Conservation (phyloP, 768 basidiomycete genomes). For the Auricularia cornea region DNA sequence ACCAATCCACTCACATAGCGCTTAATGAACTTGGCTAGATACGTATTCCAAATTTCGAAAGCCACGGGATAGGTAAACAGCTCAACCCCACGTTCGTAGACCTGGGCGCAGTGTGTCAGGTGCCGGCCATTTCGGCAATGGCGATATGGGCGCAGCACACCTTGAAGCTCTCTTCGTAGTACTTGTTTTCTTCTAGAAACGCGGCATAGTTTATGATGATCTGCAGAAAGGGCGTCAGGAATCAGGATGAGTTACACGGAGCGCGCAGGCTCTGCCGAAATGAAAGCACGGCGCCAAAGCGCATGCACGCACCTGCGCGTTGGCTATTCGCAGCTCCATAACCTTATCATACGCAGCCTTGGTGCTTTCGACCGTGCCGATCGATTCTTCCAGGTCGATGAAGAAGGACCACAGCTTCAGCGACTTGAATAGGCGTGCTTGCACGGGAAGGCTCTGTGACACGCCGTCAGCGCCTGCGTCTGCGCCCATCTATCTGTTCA, state of each 20-base stretch:
- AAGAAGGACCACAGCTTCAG: slow-evolving; percentile 99
- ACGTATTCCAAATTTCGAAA: slow-evolving; percentile 99
- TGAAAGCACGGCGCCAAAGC: not conserved
- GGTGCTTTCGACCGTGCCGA: slow-evolving; percentile 85
- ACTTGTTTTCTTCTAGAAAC: slow-evolving; percentile 95
- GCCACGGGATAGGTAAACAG: slow-evolving; percentile 96
- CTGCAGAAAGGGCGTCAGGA: slow-evolving; percentile 6
- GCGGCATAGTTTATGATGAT: slow-evolving; percentile 95
- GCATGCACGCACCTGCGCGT: slow-evolving; percentile 55
- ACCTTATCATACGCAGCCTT: slow-evolving; percentile 96
- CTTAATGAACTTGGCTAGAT: slow-evolving; percentile 92
- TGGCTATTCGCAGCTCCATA: slow-evolving; percentile 91
- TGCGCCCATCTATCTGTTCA: not conserved
- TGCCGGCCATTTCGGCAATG: not conserved
- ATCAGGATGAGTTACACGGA: not conserved
- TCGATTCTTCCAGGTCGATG: slow-evolving; percentile 94
- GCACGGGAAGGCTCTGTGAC: slow-evolving; percentile 66
- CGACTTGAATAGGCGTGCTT: slow-evolving; percentile 91
- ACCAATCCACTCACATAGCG: slow-evolving; percentile 64
- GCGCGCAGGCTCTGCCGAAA: not conserved
- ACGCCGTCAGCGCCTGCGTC: not conserved
- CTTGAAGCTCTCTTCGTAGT: slow-evolving; percentile 99
- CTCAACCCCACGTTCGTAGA: slow-evolving; percentile 95
- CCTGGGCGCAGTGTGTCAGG: slow-evolving; percentile 31
- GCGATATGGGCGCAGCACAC: slow-evolving; percentile 27